These are phyloP conservation scores for Dalechampia spathulata DNA, from an alignment of 441 rosid species.

Conservation along the genomic window DNA sequence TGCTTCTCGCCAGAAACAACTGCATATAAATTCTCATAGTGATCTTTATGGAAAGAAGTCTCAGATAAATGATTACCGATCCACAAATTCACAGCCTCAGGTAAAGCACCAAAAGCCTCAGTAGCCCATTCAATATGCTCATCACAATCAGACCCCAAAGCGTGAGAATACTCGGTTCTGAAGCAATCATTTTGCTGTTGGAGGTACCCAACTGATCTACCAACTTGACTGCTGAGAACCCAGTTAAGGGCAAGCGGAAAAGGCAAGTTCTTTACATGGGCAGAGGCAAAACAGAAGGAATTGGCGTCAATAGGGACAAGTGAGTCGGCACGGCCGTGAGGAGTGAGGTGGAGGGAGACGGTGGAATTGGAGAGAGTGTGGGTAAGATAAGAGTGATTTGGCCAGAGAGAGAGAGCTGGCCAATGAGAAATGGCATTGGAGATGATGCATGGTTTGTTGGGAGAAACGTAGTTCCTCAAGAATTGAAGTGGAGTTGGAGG, in stretches of 20 bases:
- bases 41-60: conserved; percentile 85
- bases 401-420: conserved; percentile 73
- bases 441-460: conserved; percentile 73
- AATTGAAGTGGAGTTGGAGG: conserved; percentile 62
- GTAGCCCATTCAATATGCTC: conserved; percentile 60
- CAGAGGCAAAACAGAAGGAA: conserved; percentile 63
- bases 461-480: conserved; percentile 57
- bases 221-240: conserved; percentile 21
- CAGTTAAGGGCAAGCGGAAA: conserved; percentile 51
- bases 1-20: conserved; percentile 81
- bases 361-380: conserved; percentile 33
- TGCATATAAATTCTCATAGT: conserved; percentile 82
- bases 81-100: conserved; percentile 95
- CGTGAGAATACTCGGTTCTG: conserved; percentile 50
- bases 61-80: conserved; percentile 60
- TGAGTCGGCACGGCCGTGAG: conserved; percentile 58
- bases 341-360: conserved; percentile 67
- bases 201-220: conserved; percentile 43
- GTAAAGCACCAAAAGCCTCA: conserved; percentile 61
- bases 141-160: conserved; percentile 53
- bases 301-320: conserved; percentile 13
- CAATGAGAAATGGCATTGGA: conserved; percentile 58
- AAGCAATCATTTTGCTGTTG: conserved; percentile 87
- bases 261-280: conserved; percentile 48
- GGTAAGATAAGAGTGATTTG: conserved; percentile 40